Evolutionary conservation across 805 yeast species (phyloP), one percentile per base, ranked within the genome.

Genomic region (Candida piceae): DNA sequence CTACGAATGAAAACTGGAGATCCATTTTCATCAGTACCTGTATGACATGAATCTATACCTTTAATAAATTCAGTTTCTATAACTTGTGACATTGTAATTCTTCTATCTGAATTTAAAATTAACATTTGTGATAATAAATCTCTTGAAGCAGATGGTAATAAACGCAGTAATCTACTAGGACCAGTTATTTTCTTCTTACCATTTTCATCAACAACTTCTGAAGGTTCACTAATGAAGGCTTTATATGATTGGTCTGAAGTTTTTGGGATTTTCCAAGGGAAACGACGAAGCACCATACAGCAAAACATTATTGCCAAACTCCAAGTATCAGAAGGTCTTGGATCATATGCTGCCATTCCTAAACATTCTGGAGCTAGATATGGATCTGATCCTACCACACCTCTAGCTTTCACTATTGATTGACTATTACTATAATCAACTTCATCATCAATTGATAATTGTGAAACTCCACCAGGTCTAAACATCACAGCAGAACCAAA

Each of bases 251-350:
- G 78, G 57, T 89, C 96, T 6, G 76, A 65, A 18, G 66, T 62
- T 46, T 81, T 79, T n/a, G 97, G 96, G 2, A 89, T 74, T 57
- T 87, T 87, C 98, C 98, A 90, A 1, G 98, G 97, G 62, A 90
- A 90, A 42, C 95, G 64, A 48, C 83, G 76, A 47, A 89, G 64
- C 2, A 82, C 69, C 89, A 88, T 84, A 63, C 97, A 89, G 58
- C 95, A 87, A 56, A 74, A 90, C 36, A 93, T 86, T 20, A 90
- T 85, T 0, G 95, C 97, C 36, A 86, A 67, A 1, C 96, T 85
- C 98, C 98, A 90, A 16, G 89, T 76, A 57, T 90, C 98, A 2
- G 80, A 86, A 5, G 82, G 79, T 35, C 93, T 74, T 15, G 97
- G 93, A 58, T 90, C 96, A 58, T 90, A 90, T 31, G 57, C 49